Percentiles rank a stretch among this genome's conserved stretches.
phyloP scores from a whole-genome alignment of 1,139 yeast species.

The Candida labiduridarum region DNA sequence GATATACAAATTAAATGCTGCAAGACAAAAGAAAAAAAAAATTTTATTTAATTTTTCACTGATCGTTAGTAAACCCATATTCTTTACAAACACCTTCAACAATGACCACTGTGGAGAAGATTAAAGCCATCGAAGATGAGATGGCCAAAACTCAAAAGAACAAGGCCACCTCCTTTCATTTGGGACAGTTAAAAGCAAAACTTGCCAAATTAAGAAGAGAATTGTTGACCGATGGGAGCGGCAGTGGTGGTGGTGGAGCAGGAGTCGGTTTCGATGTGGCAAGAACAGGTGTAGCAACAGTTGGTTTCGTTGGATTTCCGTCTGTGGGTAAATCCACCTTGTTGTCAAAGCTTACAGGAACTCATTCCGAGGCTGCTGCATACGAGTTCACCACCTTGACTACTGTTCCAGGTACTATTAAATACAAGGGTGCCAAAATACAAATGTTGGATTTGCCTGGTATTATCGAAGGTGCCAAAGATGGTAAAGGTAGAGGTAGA shows the following conservation, averaged over 20 bases:
- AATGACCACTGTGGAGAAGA: constrained; percentile 86
- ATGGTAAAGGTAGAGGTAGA: constrained; percentile 98
- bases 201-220: constrained; percentile 93
- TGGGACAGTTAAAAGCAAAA: constrained; percentile 96
- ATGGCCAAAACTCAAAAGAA: constrained; percentile 95
- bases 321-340: constrained; percentile 96
- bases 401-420: constrained; percentile 95
- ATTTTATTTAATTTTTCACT: not conserved
- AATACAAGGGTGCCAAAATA: constrained; percentile 94
- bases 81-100: not conserved
- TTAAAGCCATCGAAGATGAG: constrained; percentile 92
- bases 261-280: constrained; percentile 96
- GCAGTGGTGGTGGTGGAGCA: constrained; percentile 72
- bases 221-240: constrained; percentile 73
- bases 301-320: constrained; percentile 97
- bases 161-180: constrained; percentile 92
- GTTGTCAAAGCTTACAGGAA: constrained; percentile 86
- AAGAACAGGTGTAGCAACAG: constrained; percentile 95
- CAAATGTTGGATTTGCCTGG: constrained; percentile 99
- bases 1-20: not conserved
- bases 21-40: not conserved
- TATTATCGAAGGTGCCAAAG: constrained; percentile 98
- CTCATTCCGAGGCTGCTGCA: constrained; percentile 96
- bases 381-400: constrained; percentile 97
- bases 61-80: not conserved